phyloP scores from a whole-genome alignment of 2,329 filamentous ascomycete species.

The Arthrobotrys conoides region DNA sequence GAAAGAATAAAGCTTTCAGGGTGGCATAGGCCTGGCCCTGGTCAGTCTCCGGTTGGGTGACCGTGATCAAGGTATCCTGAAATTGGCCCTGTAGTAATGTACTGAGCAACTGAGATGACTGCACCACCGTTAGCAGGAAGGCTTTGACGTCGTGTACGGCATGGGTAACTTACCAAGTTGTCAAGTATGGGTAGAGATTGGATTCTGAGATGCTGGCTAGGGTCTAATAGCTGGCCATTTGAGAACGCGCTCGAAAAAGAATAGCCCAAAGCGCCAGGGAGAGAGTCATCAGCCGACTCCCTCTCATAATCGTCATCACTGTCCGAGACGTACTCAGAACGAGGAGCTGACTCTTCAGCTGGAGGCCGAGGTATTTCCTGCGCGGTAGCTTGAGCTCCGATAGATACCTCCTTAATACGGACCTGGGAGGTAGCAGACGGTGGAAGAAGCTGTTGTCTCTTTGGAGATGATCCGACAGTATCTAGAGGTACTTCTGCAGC shows the following conservation, averaged over 20 bases:
- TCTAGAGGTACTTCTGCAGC: slow-evolving; percentile 39
- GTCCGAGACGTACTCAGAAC: slow-evolving; percentile 52
- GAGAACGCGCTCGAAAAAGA: slow-evolving; percentile 57
- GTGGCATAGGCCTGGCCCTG: slow-evolving; percentile 75
- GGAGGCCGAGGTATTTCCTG: slow-evolving; percentile 5
- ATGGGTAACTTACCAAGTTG: slow-evolving; percentile 70
- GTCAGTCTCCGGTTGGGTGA: slow-evolving; percentile 72
- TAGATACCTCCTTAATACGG: slow-evolving; percentile 26
- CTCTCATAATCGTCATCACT: slow-evolving; percentile 60
- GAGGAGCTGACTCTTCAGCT: slow-evolving; percentile 11
- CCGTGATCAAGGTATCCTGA: slow-evolving; percentile 73
- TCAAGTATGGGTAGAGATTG: slow-evolving; percentile 75
- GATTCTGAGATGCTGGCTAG: slow-evolving; percentile 71
- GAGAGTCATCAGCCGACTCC: slow-evolving; percentile 56
- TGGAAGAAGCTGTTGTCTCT: slow-evolving; percentile 38
- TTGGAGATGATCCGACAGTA: slow-evolving; percentile 29
- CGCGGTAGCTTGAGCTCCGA: slow-evolving; percentile 32
- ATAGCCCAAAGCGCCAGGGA: slow-evolving; percentile 61
- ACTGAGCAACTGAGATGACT: slow-evolving; percentile 69
- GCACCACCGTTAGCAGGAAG: slow-evolving; percentile 13
- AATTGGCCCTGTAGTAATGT: slow-evolving; percentile 71
- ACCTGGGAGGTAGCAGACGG: slow-evolving; percentile 11
- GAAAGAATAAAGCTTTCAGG: slow-evolving; percentile 75
- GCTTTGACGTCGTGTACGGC: not conserved
- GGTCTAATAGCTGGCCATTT: slow-evolving; percentile 63